These are phyloP conservation scores for Inonotus obliquus DNA, from an alignment of 1,284 basidiomycete species.

Conservation along the genomic window DNA sequence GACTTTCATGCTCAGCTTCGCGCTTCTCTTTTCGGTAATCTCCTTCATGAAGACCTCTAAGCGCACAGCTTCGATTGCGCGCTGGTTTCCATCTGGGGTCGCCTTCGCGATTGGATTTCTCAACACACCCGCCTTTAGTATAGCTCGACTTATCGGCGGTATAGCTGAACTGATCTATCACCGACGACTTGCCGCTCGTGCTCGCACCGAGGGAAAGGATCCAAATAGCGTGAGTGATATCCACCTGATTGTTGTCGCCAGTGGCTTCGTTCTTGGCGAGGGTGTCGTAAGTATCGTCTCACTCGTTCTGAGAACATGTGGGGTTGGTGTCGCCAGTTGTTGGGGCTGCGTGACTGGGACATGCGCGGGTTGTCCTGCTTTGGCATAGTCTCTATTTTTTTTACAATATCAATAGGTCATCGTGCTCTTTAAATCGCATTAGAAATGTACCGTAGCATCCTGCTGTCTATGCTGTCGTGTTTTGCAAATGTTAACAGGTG, in stretches of 20 bases:
- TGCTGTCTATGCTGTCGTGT: background rate
- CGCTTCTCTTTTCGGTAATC: slow-evolving; percentile 61
- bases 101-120: slow-evolving; percentile 89
- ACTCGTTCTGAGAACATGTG: slow-evolving; percentile 69
- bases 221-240: slow-evolving; percentile 41
- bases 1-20: slow-evolving; percentile 81
- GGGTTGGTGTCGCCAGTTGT: slow-evolving; percentile 76
- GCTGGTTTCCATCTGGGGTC: slow-evolving; percentile 85
- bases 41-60: slow-evolving; percentile 63
- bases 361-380: slow-evolving; percentile 58
- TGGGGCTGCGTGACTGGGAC: slow-evolving; percentile 77
- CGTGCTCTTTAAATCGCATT: background rate
- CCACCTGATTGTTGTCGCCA: slow-evolving; percentile 83
- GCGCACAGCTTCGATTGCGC: slow-evolving; percentile 42
- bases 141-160: slow-evolving; percentile 89
- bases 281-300: slow-evolving; percentile 84
- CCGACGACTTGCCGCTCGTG: slow-evolving; percentile 42
- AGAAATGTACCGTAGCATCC: background rate
- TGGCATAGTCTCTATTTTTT: slow-evolving; percentile 19
- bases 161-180: slow-evolving; percentile 71
- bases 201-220: slow-evolving; percentile 32
- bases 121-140: slow-evolving; percentile 92
- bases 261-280: slow-evolving; percentile 94
- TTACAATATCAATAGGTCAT: background rate
- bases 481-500: background rate